Percentiles rank a stretch among this genome's conserved stretches.
Evolutionary conservation across 2,329 filamentous ascomycete genomes (phyloP).

Genomic region (Ceratocystis cacaofunesta): DNA sequence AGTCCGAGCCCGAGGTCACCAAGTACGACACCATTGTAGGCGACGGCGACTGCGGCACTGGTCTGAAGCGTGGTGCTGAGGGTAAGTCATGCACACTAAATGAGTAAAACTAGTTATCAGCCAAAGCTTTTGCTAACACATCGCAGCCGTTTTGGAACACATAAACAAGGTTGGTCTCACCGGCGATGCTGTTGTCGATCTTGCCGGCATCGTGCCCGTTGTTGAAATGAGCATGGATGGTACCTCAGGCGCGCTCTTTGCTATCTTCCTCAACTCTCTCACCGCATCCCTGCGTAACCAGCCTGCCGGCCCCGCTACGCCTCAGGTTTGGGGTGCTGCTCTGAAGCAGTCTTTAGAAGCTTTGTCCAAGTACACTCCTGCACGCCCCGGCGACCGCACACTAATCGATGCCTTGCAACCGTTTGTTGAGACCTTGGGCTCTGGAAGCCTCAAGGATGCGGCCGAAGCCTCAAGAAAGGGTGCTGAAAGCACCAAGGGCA

Average conservation of each 20-base stretch:
- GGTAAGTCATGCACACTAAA: constrained; percentile 26
- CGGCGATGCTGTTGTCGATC: constrained; percentile 38
- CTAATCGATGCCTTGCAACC: constrained; percentile 80
- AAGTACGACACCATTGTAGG: constrained; percentile 70
- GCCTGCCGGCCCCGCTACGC: constrained; percentile 27
- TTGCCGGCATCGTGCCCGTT: constrained; percentile 37
- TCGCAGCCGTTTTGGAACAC: constrained; percentile 38
- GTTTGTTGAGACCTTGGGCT: constrained; percentile 61
- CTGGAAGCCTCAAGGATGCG: constrained; percentile 54
- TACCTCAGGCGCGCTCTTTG: constrained; percentile 46
- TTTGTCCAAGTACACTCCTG: constrained; percentile 74
- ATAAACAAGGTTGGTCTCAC: constrained; percentile 31
- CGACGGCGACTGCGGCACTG: constrained; percentile 80
- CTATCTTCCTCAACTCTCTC: constrained; percentile 82
- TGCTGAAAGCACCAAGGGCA: constrained; percentile 73
- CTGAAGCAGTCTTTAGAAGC: constrained; percentile 55
- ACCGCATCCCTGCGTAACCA: constrained; percentile 43
- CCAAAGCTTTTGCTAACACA: constrained; percentile 19
- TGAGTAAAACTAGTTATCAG: background rate
- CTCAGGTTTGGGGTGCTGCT: constrained; percentile 44
- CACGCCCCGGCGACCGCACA: constrained; percentile 76
- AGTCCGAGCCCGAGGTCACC: constrained; percentile 56
- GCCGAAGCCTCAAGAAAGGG: constrained; percentile 61
- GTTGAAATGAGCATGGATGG: constrained; percentile 46
- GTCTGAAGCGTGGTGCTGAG: constrained; percentile 76